Base-by-base conservation (phyloP, 164 flowering plant species). In the Buxus sempervirens region DNA sequence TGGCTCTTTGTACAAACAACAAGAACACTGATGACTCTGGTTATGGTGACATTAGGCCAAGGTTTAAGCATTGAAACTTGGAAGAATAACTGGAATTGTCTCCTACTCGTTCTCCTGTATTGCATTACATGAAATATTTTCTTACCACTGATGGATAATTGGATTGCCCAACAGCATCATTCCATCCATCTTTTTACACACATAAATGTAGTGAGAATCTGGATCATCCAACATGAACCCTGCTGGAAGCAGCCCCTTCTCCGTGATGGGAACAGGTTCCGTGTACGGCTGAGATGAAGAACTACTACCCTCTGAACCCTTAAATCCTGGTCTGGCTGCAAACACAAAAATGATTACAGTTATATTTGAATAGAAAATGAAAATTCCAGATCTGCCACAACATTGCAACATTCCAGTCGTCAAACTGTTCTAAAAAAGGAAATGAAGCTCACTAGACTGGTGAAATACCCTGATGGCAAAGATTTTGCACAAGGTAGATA, bases 321-420 rank as follows among this genome's bases (percentile, higher is more conserved):
- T 63, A 60, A 82, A 85, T 42, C 86, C 92, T 10, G 92, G 92
- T 78, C 88, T 84, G n/a, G 92, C 92, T 87, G 92, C 75, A 79
- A 61, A 63, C 14, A 45, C 5, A 10, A 45, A 45, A 45, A 45
- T 10, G 18, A 45, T 32, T 32, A 32, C 7, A 7, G 38, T 7
- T 7, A 32, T 32, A 32, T n/a, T n/a, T n/a, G n/a, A n/a, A n/a
- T n/a, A n/a, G n/a, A n/a, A n/a, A n/a, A n/a, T n/a, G n/a, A n/a
- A n/a, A n/a, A n/a, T n/a, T n/a, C n/a, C n/a, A n/a, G n/a, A n/a
- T n/a, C n/a, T n/a, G n/a, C n/a, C n/a, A n/a, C n/a, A n/a, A n/a
- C n/a, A n/a, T n/a, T n/a, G n/a, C n/a, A n/a, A n/a, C n/a, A n/a
- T n/a, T n/a, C n/a, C n/a, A n/a, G n/a, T n/a, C n/a, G n/a, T n/a